phyloP scores from a whole-genome alignment of 805 yeast species.

The Metschnikowia koreensis region DNA sequence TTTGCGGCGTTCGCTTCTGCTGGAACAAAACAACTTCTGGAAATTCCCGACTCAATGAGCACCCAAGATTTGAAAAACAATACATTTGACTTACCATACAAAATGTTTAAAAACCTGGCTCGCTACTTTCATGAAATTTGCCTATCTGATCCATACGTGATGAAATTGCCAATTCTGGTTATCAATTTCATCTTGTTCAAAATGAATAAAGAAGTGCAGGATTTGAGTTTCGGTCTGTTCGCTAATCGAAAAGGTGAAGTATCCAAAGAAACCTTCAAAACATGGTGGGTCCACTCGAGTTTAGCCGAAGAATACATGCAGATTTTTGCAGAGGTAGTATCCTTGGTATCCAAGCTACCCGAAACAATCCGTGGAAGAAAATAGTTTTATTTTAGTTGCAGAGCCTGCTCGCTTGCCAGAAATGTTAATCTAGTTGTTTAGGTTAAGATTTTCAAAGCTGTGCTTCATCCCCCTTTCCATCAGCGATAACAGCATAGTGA shows the following conservation, averaged over 20 bases:
- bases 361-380: background rate
- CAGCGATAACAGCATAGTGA: too few species aligned
- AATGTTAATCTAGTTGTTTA: too few species aligned
- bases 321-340: background rate
- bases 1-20: background rate
- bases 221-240: background rate
- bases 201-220: background rate
- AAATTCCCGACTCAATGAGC: background rate
- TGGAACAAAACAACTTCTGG: background rate
- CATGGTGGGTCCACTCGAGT: background rate
- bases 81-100: background rate
- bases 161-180: background rate
- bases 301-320: background rate
- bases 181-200: background rate
- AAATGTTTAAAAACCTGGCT: background rate
- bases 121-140: background rate
- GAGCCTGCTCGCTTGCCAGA: background rate
- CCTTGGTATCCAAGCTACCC: background rate
- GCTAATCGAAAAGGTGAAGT: background rate
- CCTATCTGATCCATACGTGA: background rate
- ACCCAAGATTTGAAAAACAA: background rate
- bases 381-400: background rate
- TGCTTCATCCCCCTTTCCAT: too few species aligned
- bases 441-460: too few species aligned
- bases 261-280: background rate